phyloP scores from a whole-genome alignment of 2,329 filamentous ascomycete genomes.

The Hymenoscyphus repandus region DNA sequence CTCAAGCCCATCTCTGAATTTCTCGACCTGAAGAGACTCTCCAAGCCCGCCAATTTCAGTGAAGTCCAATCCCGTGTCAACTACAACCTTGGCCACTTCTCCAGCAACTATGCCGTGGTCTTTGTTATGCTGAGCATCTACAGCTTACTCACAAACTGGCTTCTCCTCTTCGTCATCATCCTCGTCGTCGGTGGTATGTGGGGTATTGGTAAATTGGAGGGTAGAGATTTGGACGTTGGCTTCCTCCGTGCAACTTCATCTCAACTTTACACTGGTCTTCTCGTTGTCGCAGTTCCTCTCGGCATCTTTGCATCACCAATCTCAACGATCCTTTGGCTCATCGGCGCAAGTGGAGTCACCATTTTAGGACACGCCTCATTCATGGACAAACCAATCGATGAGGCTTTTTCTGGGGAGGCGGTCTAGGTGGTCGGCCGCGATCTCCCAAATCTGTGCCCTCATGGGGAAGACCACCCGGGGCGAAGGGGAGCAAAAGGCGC shows the following conservation, averaged over 20 bases:
- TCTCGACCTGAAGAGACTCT: constrained; percentile 90
- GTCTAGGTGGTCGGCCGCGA: constrained; percentile 99
- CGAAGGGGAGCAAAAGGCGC: constrained; percentile 61
- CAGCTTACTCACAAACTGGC: constrained; percentile 80
- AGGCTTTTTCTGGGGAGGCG: constrained; percentile 99
- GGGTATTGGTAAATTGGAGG: constrained; percentile 84
- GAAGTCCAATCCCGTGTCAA: constrained; percentile 90
- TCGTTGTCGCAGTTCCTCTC: constrained; percentile 78
- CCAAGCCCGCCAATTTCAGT: constrained; percentile 85
- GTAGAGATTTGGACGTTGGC: constrained; percentile 82
- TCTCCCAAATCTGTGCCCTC: constrained; percentile 89
- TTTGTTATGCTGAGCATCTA: constrained; percentile 97
- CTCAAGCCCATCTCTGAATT: constrained; percentile 89
- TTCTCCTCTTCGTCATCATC: constrained; percentile 87
- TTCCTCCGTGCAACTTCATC: constrained; percentile 78
- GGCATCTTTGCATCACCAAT: constrained; percentile 82
- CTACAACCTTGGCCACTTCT: constrained; percentile 96
- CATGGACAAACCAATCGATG: constrained; percentile 98
- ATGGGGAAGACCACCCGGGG: constrained; percentile 99
- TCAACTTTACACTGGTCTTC: constrained; percentile 87
- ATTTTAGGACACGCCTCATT: constrained; percentile 92
- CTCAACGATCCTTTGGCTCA: constrained; percentile 84
- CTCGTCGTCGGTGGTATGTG: constrained; percentile 83
- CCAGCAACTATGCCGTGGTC: constrained; percentile 93
- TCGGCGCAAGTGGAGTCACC: constrained; percentile 88